Percentiles rank a stretch among this genome's conserved stretches.
Conservation (phyloP, 768 basidiomycete species). For the Naganishia antarctica region DNA sequence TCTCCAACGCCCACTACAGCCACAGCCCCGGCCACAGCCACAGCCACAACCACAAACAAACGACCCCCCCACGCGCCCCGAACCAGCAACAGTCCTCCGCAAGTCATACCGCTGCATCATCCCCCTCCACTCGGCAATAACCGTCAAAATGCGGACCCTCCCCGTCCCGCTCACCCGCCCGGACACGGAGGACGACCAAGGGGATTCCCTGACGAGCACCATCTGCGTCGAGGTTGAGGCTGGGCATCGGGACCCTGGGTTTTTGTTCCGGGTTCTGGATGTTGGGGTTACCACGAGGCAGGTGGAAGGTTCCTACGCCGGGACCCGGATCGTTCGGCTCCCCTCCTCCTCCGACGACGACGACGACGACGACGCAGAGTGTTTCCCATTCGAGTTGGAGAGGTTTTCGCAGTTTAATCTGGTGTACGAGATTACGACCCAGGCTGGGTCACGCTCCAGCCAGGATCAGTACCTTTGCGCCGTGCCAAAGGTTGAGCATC, state of each 20-base stretch:
- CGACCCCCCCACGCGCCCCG: constrained; percentile 2
- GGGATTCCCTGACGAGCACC: constrained; percentile 12
- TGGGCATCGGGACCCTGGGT: constrained; percentile 7
- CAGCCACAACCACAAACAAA: too few relatives aligned
- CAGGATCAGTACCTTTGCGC: constrained; percentile 18
- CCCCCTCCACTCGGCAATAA: constrained; percentile 19
- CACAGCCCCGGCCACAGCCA: too few relatives aligned
- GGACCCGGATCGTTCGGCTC: neutral
- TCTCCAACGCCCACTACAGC: neutral
- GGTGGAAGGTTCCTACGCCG: constrained; percentile 6
- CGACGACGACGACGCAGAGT: neutral
- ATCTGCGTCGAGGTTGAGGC: constrained; percentile 26
- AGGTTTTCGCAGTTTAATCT: constrained; percentile 19
- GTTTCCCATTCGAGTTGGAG: constrained; percentile 20
- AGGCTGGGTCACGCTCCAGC: neutral
- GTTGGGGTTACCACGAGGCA: constrained; percentile 11
- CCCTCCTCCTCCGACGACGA: too few relatives aligned
- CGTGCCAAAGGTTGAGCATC: neutral
- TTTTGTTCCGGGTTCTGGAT: constrained; percentile 14
- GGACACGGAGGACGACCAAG: neutral
- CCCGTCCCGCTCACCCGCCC: neutral
- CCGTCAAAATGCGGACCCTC: constrained; percentile 22
- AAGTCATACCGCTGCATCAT: constrained; percentile 23
- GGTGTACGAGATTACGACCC: constrained; percentile 18
- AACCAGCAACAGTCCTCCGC: constrained; percentile 13